Percentiles rank a stretch among this genome's conserved stretches.
Evolutionary conservation across 1,284 basidiomycete species (phyloP).

Genomic region (Omphalotus olearius): DNA sequence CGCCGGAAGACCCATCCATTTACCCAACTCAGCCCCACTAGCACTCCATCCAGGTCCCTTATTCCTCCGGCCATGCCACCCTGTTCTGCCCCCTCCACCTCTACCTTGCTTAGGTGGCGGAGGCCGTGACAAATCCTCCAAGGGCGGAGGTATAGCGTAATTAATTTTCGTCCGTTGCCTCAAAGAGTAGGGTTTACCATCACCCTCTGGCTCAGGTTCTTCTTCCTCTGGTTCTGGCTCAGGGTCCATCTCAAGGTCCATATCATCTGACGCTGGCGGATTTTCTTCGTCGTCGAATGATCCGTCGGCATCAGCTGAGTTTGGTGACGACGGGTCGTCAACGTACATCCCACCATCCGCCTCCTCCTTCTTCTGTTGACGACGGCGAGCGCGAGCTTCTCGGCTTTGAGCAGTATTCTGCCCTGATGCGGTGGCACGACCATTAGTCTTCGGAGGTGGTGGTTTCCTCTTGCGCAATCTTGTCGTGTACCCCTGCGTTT

Average conservation of each 20-base stretch:
- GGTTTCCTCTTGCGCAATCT: not conserved
- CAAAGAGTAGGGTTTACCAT: conserved; percentile 61
- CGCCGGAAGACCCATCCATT: conserved; percentile 63
- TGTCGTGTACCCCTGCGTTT: not conserved
- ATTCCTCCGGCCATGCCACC: conserved; percentile 28
- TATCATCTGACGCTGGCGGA: conserved; percentile 38
- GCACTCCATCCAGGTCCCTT: conserved; percentile 70
- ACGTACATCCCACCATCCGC: conserved; percentile 53
- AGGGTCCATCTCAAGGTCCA: conserved; percentile 36
- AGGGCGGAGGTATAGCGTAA: conserved; percentile 71
- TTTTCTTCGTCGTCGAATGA: conserved; percentile 45
- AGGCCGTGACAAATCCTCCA: conserved; percentile 58
- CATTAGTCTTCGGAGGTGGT: not conserved
- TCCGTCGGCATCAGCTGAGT: conserved; percentile 53
- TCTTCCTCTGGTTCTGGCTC: conserved; percentile 38
- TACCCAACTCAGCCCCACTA: conserved; percentile 65
- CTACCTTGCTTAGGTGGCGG: conserved; percentile 30
- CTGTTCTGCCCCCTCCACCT: conserved; percentile 26
- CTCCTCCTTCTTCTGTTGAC: conserved; percentile 23
- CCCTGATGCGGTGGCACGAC: not conserved
- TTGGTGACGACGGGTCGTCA: conserved; percentile 38
- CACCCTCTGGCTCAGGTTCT: conserved; percentile 38
- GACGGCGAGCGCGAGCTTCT: conserved; percentile 22
- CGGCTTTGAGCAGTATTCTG: conserved; percentile 19
- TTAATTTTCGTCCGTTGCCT: conserved; percentile 64